Evolutionary conservation across 2,329 filamentous ascomycete species (phyloP).

Genomic region (Ophiostoma montium): DNA sequence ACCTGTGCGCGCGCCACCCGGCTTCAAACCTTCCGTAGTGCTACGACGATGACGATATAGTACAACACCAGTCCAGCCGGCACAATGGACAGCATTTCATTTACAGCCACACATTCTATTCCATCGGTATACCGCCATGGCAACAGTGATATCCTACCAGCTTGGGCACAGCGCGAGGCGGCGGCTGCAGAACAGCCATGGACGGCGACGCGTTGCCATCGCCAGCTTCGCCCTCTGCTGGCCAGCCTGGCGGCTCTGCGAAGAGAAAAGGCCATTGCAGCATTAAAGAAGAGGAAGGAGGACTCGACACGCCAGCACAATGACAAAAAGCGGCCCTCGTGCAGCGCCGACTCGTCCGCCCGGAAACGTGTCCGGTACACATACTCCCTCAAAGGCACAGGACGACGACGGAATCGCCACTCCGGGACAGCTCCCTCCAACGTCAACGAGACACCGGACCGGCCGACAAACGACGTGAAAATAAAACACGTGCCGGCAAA

Average conservation of each 20-base stretch:
- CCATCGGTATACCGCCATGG: slow-evolving; percentile 4
- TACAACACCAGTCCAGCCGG: neutral
- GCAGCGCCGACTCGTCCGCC: neutral
- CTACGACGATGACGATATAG: neutral
- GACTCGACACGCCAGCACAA: neutral
- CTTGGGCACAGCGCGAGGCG: slow-evolving; percentile 2
- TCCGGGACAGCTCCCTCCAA: neutral
- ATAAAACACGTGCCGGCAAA: neutral
- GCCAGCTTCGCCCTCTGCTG: slow-evolving; percentile 32
- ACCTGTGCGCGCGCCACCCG: neutral
- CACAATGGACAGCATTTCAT: neutral
- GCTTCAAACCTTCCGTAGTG: neutral
- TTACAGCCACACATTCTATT: neutral
- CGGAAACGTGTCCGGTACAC: slow-evolving; percentile 15
- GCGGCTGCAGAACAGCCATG: slow-evolving; percentile 20
- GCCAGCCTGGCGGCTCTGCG: slow-evolving; percentile 27
- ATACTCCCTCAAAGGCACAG: slow-evolving; percentile 13
- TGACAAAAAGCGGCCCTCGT: neutral
- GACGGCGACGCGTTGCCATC: slow-evolving; percentile 33
- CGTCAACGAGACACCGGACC: neutral
- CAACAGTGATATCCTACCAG: slow-evolving; percentile 5
- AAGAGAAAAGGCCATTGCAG: slow-evolving; percentile 17
- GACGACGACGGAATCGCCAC: neutral
- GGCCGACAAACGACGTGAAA: neutral
- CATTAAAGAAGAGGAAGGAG: neutral